Evolutionary conservation across 345 rosid genomes (phyloP).

Genomic region (Corchorus capsularis): DNA sequence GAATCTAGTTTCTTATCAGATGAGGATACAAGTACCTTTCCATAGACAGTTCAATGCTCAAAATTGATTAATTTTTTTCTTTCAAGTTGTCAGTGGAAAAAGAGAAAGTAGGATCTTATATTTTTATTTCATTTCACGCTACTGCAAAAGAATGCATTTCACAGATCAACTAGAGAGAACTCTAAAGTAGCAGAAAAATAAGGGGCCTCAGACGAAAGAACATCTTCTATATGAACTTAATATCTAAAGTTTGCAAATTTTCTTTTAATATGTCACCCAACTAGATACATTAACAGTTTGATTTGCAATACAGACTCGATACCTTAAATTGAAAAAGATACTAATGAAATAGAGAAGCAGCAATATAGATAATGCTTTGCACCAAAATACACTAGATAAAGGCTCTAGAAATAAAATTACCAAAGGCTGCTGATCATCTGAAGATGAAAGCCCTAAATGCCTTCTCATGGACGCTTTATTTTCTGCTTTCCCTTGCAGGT

Average conservation of each 20-base stretch:
- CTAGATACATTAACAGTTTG: background rate
- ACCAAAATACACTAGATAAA: background rate
- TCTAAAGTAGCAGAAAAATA: background rate
- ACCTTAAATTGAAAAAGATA: background rate
- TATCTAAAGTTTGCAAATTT: background rate
- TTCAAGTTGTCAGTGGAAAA: background rate
- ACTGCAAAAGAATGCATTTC: conserved; percentile 5
- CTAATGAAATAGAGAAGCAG: background rate
- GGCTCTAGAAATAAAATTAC: conserved; percentile 41
- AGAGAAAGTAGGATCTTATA: background rate
- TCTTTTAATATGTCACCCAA: background rate
- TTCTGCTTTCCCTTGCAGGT: conserved; percentile 88
- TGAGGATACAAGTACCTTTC: background rate
- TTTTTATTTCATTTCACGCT: background rate
- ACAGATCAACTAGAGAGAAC: conserved; percentile 9
- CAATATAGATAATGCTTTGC: background rate
- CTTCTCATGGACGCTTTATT: conserved; percentile 67
- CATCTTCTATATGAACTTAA: background rate
- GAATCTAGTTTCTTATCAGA: background rate
- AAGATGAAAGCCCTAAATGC: conserved; percentile 78
- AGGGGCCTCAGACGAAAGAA: background rate
- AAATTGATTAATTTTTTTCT: conserved; percentile 1
- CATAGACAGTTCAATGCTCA: background rate
- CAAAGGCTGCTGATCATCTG: conserved; percentile 69
- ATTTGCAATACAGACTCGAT: background rate